phyloP scores from a whole-genome alignment of 495 filamentous ascomycete genomes.

The Pyrenula massariospora region DNA sequence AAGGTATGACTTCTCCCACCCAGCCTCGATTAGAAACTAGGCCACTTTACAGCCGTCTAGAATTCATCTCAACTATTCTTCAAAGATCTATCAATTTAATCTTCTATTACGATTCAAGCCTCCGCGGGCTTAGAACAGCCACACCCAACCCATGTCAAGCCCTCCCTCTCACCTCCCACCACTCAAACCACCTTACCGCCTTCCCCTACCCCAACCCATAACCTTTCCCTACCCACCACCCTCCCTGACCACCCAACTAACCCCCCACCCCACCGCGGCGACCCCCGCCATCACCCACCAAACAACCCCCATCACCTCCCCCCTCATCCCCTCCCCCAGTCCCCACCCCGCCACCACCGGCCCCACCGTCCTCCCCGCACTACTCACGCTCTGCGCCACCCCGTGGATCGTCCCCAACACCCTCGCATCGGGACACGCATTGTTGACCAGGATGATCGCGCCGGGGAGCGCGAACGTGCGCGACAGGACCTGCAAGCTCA shows the following conservation, averaged over 20 bases:
- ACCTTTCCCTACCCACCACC: no score
- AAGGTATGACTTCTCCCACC: no score
- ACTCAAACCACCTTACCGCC: no score
- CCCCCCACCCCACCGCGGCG: constrained; percentile 35
- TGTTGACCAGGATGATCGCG: constrained; percentile 58
- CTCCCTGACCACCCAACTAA: constrained; percentile 40
- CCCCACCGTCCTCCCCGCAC: constrained; percentile 49
- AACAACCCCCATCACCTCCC: constrained; percentile 54
- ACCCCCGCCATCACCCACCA: constrained; percentile 56
- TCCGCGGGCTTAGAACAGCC: no score
- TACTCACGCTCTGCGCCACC: constrained; percentile 50
- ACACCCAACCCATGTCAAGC: no score
- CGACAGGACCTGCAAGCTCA: constrained; percentile 57
- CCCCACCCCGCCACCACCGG: constrained; percentile 54
- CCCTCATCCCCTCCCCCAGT: constrained; percentile 49
- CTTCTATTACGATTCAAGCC: no score
- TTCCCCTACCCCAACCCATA: no score
- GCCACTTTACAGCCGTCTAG: no score
- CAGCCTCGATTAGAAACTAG: no score
- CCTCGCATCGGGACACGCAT: constrained; percentile 47
- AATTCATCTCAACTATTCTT: no score
- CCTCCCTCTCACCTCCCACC: no score
- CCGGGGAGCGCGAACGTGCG: constrained; percentile 61
- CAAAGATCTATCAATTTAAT: no score
- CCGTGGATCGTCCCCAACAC: constrained; percentile 63